phyloP scores from a whole-genome alignment of 2,329 filamentous ascomycete species.

The Calonectria leucothoes region DNA sequence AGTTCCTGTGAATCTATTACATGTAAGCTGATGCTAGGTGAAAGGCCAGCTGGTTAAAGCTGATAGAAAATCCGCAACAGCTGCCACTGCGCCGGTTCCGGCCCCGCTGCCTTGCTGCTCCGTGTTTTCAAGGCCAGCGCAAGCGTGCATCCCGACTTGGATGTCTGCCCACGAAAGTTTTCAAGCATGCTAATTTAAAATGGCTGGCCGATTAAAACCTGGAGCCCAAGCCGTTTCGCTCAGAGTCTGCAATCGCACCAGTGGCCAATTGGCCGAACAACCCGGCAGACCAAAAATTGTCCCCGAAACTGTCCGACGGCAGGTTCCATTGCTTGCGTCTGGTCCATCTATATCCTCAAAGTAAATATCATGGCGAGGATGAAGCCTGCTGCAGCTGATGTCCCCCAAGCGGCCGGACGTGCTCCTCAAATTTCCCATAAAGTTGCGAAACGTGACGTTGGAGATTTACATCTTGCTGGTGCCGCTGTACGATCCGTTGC shows the following conservation, averaged over 20 bases:
- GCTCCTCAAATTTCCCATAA: not conserved
- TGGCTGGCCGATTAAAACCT: not conserved
- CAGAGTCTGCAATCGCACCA: not conserved
- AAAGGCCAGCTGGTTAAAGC: not conserved
- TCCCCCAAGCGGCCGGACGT: not conserved
- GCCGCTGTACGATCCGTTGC: not conserved
- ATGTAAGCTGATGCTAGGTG: not conserved
- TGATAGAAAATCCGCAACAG: not conserved
- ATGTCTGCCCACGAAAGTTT: too few species aligned
- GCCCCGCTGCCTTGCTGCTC: not conserved
- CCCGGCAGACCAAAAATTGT: not conserved
- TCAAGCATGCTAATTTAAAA: not conserved
- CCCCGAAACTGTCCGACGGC: not conserved
- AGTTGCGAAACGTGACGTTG: not conserved
- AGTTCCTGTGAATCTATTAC: not conserved
- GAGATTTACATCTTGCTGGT: not conserved
- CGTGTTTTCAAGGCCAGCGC: not conserved
- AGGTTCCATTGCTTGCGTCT: not conserved
- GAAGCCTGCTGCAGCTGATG: not conserved
- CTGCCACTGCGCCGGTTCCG: not conserved
- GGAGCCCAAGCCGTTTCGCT: too few species aligned
- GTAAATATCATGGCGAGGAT: not conserved
- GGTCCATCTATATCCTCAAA: not conserved
- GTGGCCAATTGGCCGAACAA: not conserved
- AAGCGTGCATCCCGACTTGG: not conserved